Evolutionary conservation across 2,329 filamentous ascomycete genomes (phyloP), one percentile per base, ranked within the genome.

Genomic region (Nothomitra cinnamomea): DNA sequence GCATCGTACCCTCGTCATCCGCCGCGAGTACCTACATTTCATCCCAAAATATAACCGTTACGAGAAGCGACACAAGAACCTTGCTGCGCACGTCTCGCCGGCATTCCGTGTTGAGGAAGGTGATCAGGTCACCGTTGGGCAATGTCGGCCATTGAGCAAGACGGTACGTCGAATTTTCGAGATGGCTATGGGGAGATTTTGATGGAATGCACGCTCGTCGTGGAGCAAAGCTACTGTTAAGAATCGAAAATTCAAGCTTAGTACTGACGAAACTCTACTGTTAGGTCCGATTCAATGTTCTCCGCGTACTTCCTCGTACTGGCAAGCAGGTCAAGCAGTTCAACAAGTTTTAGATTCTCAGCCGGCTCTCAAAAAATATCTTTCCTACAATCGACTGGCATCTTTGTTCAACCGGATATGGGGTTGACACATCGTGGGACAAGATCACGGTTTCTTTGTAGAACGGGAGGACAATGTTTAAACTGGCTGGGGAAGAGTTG

Each of bases 61-160:
- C 76, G 94, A 98, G 87, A 96, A 95, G 85, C 83, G 92, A 74
- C 92, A 98, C 87, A 95, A 95, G 85, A 98, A 98, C 84, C 81
- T 98, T 63, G 87, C 92, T 69, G 92, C 90, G 64, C 92, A 98
- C 82, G 90, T 96, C 68, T 95, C 89, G 62, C 92, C 92, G 67
- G 90, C 90, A 74, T 98, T 98, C 88, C 92, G 92, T 95, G 89
- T 96, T 67, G 86, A 94, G 79, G 90, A 96, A 72, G 94, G 92
- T 82, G 92, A 98, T 77, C 85, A 90, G 78, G 94, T 98, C 67
- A 95, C 90, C 66, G 90, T 98, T 74, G 92, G 92, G 77, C 92
- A 98, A 80, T 98, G 92, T 87, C 81, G 92, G 75, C 92, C 92
- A 69, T 81, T 98, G 68, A 89, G 83, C 86, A 98, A 98, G 87